Evolutionary conservation across 2,329 filamentous ascomycete genomes (phyloP).

Genomic region (Colletotrichum neosansevieriae): DNA sequence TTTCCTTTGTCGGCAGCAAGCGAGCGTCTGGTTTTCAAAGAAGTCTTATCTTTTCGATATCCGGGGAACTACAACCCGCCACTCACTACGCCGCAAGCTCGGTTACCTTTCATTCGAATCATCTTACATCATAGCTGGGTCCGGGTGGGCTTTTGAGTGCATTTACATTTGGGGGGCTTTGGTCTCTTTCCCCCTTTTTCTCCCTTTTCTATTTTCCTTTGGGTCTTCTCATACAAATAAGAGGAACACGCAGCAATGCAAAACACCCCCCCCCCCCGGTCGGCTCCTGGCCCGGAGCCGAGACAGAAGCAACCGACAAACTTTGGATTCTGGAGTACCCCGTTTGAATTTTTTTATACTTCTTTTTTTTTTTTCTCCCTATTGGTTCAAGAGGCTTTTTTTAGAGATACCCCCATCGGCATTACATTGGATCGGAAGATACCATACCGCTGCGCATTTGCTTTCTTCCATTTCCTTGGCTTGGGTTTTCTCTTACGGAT

Average conservation of each 20-base stretch:
- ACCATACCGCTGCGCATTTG: constrained; percentile 49
- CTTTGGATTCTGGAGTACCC: constrained; percentile 53
- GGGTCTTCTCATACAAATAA: constrained; percentile 58
- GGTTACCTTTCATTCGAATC: constrained; percentile 42
- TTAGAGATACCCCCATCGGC: constrained; percentile 54
- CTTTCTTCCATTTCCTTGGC: constrained; percentile 54
- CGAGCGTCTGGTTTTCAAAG: constrained; percentile 55
- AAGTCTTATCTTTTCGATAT: constrained; percentile 49
- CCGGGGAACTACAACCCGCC: constrained; percentile 57
- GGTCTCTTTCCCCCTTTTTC: constrained; percentile 48
- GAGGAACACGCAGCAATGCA: constrained; percentile 76
- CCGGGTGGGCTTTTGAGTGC: constrained; percentile 64
- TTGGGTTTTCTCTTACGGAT: constrained; percentile 58
- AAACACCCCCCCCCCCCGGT: constrained; percentile 57
- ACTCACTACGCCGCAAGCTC: constrained; percentile 62
- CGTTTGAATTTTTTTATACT: constrained; percentile 46
- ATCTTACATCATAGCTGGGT: constrained; percentile 67
- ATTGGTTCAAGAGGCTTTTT: constrained; percentile 58
- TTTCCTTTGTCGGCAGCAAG: constrained; percentile 54
- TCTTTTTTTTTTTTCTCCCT: constrained; percentile 46
- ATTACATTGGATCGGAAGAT: constrained; percentile 44
- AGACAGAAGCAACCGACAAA: constrained; percentile 57
- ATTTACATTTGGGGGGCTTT: constrained; percentile 66
- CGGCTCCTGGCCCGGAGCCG: constrained; percentile 55
- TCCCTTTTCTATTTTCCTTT: constrained; percentile 48